Base-by-base conservation (phyloP, 345 rosid genomes). In the rapeseed (Brassica napus) region DNA sequence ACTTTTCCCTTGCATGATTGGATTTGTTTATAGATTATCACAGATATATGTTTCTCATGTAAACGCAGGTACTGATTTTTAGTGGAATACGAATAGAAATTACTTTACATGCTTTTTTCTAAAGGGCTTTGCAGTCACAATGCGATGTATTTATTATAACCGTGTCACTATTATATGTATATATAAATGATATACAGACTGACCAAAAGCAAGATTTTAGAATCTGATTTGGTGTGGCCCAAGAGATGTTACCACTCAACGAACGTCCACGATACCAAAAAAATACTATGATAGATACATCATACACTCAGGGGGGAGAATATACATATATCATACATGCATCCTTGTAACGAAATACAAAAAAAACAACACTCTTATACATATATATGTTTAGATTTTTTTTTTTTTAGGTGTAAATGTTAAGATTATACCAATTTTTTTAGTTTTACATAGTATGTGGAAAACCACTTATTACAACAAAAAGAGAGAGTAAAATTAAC, bases 181-280 rank as follows among this genome's bases (percentile, higher is more conserved):
- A 47, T 26, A 26, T 26, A 26, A 26, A 47, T 14, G 54, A 47
- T 47, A 47, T 47, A 12, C 15, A 47, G 54, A 12, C 54, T 5
- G 15, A 47, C 54, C 4, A 47, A 4, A 47, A 12, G 54, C 6
- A 47, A 47, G 54, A 47, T 47, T 12, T 12, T 15, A 81, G 75
- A 65, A 69, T 81, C 78, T 54, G 81, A 76, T 77, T 14, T 72
- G 78, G 77, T 81, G 35, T 76, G 81, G 78, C 71, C 81, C 84
- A 76, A 72, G n/a, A 71, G 57, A 66, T 66, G 84, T 72, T 72
- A 75, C 75, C 35, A 64, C 26, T 70, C 76, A 75, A 75, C 79
- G 32, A 52, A 69, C 49, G 71, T 55, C 47, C 24, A 69, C 64
- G 66, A 65, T 74, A 70, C 55, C 30, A 49, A 64, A 35, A 70